Base-by-base conservation (phyloP, 2,329 filamentous ascomycete species). In the Helotiales sp. region DNA sequence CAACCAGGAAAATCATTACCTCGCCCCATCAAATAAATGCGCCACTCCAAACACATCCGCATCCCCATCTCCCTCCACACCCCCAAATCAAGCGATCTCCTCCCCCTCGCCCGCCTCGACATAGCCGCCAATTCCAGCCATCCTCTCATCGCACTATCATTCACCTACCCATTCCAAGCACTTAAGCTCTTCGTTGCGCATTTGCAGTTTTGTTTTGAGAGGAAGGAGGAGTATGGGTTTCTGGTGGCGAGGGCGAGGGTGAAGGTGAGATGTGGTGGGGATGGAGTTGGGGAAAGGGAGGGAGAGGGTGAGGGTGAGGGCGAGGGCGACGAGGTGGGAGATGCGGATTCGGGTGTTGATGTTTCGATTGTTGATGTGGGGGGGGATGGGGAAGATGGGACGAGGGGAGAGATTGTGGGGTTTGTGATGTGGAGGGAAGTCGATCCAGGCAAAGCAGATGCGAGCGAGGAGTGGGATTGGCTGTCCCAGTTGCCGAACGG, bases 391-490 rank as follows among this genome's bases (percentile, higher is more conserved):
- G 47, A 54, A 10, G 43, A 24, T 10, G 28, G n/a, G n/a, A n/a
- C 17, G n/a, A 54, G 17, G 15, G 52, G 50, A 26, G 50, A 49
- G 50, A 58, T 64, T 11, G 61, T 64, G 15, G 61, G 61, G n/a
- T 64, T 64, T 26, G 15, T 58, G n/a, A 47, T 64, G 50, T 64
- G 61, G 61, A 58, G 43, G 20, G 52, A 57, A 22, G 28, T 11
- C 2, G 2, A 5, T n/a, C n/a, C 10, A 15, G n/a, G n/a, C n/a
- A n/a, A n/a, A n/a, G n/a, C n/a, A n/a, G n/a, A n/a, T n/a, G n/a
- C n/a, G n/a, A n/a, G n/a, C n/a, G 47, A 34, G 8, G 63, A 40
- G 17, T 62, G 60, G 60, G 49, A 65, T 28, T 65, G 63, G 63
- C 22, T 61, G 1, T 26, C 57, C 6, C 34, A 57, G 0, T 47